A percentile compares a stretch with the other conserved stretches of the same genome.
These are phyloP conservation scores for Pseudogymnoascus sp. DNA, from an alignment of 2,329 filamentous ascomycete genomes.

Conservation along the genomic window DNA sequence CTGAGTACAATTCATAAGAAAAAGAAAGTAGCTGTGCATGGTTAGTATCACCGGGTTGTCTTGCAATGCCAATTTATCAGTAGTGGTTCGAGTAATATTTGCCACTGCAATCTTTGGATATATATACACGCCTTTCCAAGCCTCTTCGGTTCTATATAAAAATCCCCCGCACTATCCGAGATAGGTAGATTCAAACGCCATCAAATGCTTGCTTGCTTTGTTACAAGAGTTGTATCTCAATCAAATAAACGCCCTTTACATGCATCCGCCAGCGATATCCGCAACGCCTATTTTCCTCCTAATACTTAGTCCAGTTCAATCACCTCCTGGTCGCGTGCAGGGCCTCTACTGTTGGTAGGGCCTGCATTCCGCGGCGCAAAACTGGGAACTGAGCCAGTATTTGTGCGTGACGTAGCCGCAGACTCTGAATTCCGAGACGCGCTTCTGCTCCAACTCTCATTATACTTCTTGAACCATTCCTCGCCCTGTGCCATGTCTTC, in stretches of 20 bases:
- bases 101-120: background rate
- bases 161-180: background rate
- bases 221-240: constrained; percentile 4
- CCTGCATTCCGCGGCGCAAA: background rate
- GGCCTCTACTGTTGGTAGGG: background rate
- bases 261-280: background rate
- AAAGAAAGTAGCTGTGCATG: background rate
- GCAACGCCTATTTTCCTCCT: background rate
- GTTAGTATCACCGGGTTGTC: background rate
- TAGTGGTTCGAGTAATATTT: background rate
- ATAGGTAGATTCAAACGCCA: constrained; percentile 6
- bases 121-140: background rate
- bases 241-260: constrained; percentile 1
- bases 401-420: background rate
- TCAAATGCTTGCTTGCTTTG: constrained; percentile 8
- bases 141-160: background rate
- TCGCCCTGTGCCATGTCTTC: constrained; percentile 29
- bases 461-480: constrained; percentile 24
- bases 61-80: background rate
- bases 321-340: background rate
- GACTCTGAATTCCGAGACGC: constrained; percentile 1
- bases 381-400: background rate
- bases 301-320: constrained; percentile 4
- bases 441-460: constrained; percentile 14
- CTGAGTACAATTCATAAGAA: background rate